These are phyloP conservation scores for Phytophthora podocarpi DNA, from an alignment of 352 stramenopile genomes.

Conservation along the genomic window DNA sequence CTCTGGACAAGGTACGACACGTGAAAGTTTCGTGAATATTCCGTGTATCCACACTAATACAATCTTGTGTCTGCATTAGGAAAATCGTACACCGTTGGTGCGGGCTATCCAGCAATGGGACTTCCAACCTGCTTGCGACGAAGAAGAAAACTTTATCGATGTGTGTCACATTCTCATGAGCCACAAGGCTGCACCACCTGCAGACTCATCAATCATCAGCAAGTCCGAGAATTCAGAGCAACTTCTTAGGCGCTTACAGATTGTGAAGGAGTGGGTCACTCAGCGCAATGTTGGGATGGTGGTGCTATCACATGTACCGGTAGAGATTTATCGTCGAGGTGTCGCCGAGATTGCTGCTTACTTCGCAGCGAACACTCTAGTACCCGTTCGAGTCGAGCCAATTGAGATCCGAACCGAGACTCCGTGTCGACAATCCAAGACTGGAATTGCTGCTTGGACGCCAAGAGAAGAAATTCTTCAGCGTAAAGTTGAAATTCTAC, in stretches of 20 bases:
- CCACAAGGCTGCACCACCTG: constrained; percentile 16
- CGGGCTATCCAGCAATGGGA: constrained; percentile 25
- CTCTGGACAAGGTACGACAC: constrained; percentile 16
- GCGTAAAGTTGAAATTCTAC: constrained; percentile 28
- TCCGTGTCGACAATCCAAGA: constrained; percentile 10
- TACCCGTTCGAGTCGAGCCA: constrained; percentile 8
- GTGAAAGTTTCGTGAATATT: not conserved
- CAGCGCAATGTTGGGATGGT: constrained; percentile 25
- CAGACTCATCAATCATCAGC: not conserved
- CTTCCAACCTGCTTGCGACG: constrained; percentile 11
- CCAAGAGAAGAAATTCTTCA: constrained; percentile 31
- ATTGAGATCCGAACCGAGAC: constrained; percentile 14
- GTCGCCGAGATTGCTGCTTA: constrained; percentile 14
- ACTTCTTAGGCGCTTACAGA: constrained; percentile 16
- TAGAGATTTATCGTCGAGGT: constrained; percentile 31
- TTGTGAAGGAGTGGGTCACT: constrained; percentile 27
- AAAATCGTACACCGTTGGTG: constrained; percentile 20
- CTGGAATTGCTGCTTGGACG: constrained; percentile 11
- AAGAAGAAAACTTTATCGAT: constrained; percentile 37
- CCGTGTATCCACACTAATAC: not conserved
- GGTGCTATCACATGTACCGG: constrained; percentile 20
- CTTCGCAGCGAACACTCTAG: constrained; percentile 22
- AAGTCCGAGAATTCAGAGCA: constrained; percentile 12
- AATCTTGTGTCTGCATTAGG: constrained; percentile 8
- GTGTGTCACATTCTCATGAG: constrained; percentile 33